Evolutionary conservation across 2,329 filamentous ascomycete genomes (phyloP).

Genomic region (Bipolaris sorokiniana): DNA sequence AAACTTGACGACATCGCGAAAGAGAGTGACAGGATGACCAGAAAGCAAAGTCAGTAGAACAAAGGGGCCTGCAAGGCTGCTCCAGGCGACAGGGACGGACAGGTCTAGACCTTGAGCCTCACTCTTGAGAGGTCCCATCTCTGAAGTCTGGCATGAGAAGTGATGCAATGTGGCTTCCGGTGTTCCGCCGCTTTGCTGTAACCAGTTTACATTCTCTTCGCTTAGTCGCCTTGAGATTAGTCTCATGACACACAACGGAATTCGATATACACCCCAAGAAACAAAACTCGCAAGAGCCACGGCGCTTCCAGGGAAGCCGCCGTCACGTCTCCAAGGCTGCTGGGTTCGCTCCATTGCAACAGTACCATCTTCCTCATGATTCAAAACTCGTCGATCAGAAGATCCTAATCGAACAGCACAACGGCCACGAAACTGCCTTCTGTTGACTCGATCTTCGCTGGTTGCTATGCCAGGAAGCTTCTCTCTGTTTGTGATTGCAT

Average conservation of each 20-base stretch:
- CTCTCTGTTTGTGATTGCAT: slow-evolving; percentile 81
- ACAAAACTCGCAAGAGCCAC: slow-evolving; percentile 16
- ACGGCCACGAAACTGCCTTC: slow-evolving; percentile 23
- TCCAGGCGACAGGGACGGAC: slow-evolving; percentile 36
- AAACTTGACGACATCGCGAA: slow-evolving; percentile 28
- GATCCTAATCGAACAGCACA: slow-evolving; percentile 39
- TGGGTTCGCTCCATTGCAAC: slow-evolving; percentile 13
- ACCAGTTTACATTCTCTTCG: slow-evolving; percentile 18
- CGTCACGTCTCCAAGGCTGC: slow-evolving; percentile 2
- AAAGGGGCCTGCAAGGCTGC: slow-evolving; percentile 14
- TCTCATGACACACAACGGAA: slow-evolving; percentile 24
- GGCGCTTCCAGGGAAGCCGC: slow-evolving; percentile 26
- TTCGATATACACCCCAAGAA: slow-evolving; percentile 9
- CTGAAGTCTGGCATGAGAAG: slow-evolving; percentile 19
- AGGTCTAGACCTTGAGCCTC: slow-evolving; percentile 52
- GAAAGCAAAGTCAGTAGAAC: slow-evolving; percentile 18
- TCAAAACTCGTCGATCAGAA: slow-evolving; percentile 14
- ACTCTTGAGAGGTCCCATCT: slow-evolving; percentile 49
- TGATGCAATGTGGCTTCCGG: slow-evolving; percentile 8
- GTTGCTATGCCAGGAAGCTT: slow-evolving; percentile 40
- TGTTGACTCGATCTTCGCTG: slow-evolving; percentile 24
- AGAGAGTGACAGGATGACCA: slow-evolving; percentile 17
- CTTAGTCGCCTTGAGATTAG: slow-evolving; percentile 9
- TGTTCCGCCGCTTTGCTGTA: slow-evolving; percentile 15
- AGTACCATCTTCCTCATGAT: slow-evolving; percentile 24